Conservation (phyloP, 805 yeast genomes). For the Cyberlindnera amylophila region DNA sequence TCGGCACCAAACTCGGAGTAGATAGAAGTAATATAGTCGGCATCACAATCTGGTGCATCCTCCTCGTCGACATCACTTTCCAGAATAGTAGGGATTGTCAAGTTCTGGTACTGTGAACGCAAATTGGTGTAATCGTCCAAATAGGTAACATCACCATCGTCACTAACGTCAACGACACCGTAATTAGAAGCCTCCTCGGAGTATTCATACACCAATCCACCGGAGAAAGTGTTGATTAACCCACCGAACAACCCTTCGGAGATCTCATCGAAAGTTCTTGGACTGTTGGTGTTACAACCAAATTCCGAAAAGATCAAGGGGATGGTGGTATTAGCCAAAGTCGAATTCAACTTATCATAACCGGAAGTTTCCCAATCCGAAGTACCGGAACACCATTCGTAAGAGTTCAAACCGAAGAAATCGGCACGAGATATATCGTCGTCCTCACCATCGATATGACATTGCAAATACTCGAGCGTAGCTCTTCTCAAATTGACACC, state of each 20-base stretch:
- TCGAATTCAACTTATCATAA: constrained; percentile 54
- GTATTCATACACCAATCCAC: constrained; percentile 93
- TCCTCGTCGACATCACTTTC: constrained; percentile 34
- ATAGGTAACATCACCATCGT: constrained; percentile 39
- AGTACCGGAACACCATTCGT: constrained; percentile 88
- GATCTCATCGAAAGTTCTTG: constrained; percentile 86
- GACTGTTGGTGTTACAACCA: constrained; percentile 76
- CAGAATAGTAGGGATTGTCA: constrained; percentile 35
- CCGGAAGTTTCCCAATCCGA: constrained; percentile 69
- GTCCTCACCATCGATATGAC: constrained; percentile 56
- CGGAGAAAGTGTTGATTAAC: constrained; percentile 65
- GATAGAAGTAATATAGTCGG: constrained; percentile 32
- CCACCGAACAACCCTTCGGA: constrained; percentile 63
- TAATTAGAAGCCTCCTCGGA: constrained; percentile 72
- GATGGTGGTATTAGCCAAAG: constrained; percentile 54
- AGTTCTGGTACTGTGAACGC: constrained; percentile 36
- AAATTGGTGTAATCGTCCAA: constrained; percentile 51
- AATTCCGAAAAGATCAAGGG: constrained; percentile 72
- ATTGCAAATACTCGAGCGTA: constrained; percentile 76
- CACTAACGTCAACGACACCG: constrained; percentile 62
- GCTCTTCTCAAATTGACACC: constrained; percentile 64
- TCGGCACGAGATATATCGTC: constrained; percentile 69
- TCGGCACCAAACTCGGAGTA: constrained; percentile 42
- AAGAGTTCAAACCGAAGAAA: constrained; percentile 91
- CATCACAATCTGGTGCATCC: constrained; percentile 37